Evolutionary conservation across 2,329 filamentous ascomycete genomes (phyloP), one percentile per base, ranked within the genome.

Genomic region (Arthrobotrys iridis): DNA sequence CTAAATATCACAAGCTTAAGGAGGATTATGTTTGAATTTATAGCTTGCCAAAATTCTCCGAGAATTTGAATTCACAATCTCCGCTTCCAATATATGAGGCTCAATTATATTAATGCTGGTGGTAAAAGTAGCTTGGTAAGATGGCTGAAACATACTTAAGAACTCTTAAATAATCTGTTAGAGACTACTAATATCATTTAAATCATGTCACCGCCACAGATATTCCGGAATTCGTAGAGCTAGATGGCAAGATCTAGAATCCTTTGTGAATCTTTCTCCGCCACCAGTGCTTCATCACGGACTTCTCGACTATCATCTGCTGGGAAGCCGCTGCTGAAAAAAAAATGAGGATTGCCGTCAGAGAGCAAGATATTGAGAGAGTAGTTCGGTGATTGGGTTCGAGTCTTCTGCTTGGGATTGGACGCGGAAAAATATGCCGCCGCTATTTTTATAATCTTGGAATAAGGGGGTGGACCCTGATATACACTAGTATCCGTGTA

Each of bases 121-220:
- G n/a, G n/a, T n/a, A n/a, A n/a, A n/a, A n/a, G n/a, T n/a, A n/a
- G n/a, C n/a, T n/a, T n/a, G n/a, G n/a, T n/a, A n/a, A n/a, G n/a
- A n/a, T n/a, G n/a, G n/a, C n/a, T n/a, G n/a, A n/a, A n/a, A n/a
- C n/a, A n/a, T n/a, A n/a, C n/a, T n/a, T n/a, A n/a, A n/a, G n/a
- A n/a, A n/a, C n/a, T 30, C 24, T 66, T 0, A 46, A 46, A 57
- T 66, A 57, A 22, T 41, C 57, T 26, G 45, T n/a, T 20, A 48
- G 57, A 57, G 46, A 24, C 15, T 3, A 13, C n/a, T 66, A 65
- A 13, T 65, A 66, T 22, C 50, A n/a, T n/a, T 30, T 28, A 4
- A 46, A 66, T 15, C 57, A 66, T 24, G 48, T 35, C 30, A 55
- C 24, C 22, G 35, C 46, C 22, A 40, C 46, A 20, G 62, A 24